Base-by-base conservation (phyloP, 805 yeast genomes). In the Barnettozyma sp. region DNA sequence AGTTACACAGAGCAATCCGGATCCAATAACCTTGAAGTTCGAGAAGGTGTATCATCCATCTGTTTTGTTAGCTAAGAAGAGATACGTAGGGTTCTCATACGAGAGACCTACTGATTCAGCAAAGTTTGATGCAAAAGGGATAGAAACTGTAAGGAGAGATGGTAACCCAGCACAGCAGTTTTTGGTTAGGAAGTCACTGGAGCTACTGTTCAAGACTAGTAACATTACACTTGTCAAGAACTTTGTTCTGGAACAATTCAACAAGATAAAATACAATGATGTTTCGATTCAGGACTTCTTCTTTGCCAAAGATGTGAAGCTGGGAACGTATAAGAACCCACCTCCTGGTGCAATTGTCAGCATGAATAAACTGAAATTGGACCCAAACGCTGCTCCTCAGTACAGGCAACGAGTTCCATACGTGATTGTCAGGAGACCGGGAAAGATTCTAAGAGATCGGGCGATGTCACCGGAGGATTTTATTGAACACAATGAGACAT, bases 341-440 rank as follows among this genome's bases (percentile, higher is more conserved):
- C 98, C 98, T 1, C 92, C 97, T 0, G 97, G 97, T 0, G 97
- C 98, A 0, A 67, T 78, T 11, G 69, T 92, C 2, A 81, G 92
- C n/a, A 68, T 71, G 42, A 70, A 71, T 43, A 70, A 68, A 40
- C 71, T 76, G 56, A 69, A 68, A 21, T 55, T 65, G 5, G 98
- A 92, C 54, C 71, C 69, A 13, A 60, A 94, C 26, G 70, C 80
- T 1, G 87, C 76, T 48, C 95, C 97, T 0, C 96, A 90, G 54
- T 90, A 83, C 45, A 70, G 72, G 36, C 97, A 92, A 55, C 63
- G 97, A 31, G 85, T 92, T 0, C 92, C 95, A 0, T 92, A 86
- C 54, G 69, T 92, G 11, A 94, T 92, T 2, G 64, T 78, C 6
- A 72, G 73, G 36, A 84, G 80, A 15, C 57, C 65, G 0, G 74